Percentiles rank a stretch among this genome's conserved stretches.
Conservation (phyloP, 2,329 filamentous ascomycete species). For the Pseudogymnoascus sp. region DNA sequence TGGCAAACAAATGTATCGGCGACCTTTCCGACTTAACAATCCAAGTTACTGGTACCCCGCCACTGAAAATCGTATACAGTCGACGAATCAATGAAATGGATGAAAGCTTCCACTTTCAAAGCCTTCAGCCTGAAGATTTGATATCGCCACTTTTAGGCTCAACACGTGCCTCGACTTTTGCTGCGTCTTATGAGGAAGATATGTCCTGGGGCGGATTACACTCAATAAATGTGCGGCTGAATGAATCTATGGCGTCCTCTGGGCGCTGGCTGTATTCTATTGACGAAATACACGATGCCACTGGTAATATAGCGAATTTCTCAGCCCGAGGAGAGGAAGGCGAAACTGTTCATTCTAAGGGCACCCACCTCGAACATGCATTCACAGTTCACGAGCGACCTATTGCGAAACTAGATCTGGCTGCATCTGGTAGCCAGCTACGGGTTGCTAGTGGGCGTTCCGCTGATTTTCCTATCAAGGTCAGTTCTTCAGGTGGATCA, state of each 20-base stretch:
- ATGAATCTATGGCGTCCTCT: conserved; percentile 73
- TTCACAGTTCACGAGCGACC: conserved; percentile 86
- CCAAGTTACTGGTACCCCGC: conserved; percentile 79
- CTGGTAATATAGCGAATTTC: conserved; percentile 80
- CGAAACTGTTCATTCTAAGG: conserved; percentile 49
- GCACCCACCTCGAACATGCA: conserved; percentile 59
- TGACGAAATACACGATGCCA: conserved; percentile 83
- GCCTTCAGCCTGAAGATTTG: conserved; percentile 81
- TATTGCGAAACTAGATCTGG: conserved; percentile 59
- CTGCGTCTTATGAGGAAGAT: conserved; percentile 52
- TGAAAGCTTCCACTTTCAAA: conserved; percentile 82
- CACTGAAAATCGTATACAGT: conserved; percentile 86
- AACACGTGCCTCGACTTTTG: conserved; percentile 46
- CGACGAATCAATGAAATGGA: conserved; percentile 77
- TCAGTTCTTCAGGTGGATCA: conserved; percentile 51
- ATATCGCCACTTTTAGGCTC: conserved; percentile 65
- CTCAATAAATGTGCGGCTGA: conserved; percentile 70
- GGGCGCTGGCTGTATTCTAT: conserved; percentile 86
- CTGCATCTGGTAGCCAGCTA: conserved; percentile 70
- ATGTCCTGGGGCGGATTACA: conserved; percentile 73
- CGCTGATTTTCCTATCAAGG: conserved; percentile 61
- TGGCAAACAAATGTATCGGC: conserved; percentile 65
- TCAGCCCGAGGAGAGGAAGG: conserved; percentile 56
- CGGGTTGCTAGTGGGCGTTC: conserved; percentile 70
- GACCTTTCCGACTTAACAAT: conserved; percentile 81